A percentile compares a stretch with the other conserved stretches of the same genome.
Conservation (phyloP, 1,139 yeast species). For the Diutina catenulata region DNA sequence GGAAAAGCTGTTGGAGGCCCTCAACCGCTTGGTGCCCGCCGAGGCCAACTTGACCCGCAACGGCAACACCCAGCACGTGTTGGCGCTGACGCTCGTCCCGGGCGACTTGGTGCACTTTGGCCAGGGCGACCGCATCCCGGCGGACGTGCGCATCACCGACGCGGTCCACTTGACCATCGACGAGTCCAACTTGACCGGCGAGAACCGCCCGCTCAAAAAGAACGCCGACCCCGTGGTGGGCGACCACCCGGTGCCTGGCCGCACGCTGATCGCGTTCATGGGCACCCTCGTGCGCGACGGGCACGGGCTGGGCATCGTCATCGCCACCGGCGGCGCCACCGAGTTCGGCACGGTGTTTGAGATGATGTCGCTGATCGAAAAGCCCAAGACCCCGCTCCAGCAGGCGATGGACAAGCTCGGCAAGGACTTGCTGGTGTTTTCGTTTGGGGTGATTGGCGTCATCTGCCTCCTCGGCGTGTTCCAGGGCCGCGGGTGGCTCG, state of each 20-base stretch:
- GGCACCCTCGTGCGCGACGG: slow-evolving; percentile 95
- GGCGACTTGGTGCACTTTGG: slow-evolving; percentile 84
- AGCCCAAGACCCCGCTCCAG: slow-evolving; percentile 93
- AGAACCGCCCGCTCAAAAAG: slow-evolving; percentile 75
- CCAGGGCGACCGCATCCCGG: slow-evolving; percentile 93
- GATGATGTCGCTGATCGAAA: slow-evolving; percentile 89
- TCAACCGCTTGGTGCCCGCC: slow-evolving; percentile 86
- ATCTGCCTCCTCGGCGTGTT: slow-evolving; percentile 78
- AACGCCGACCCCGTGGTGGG: slow-evolving; percentile 17
- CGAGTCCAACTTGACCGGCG: slow-evolving; percentile 92
- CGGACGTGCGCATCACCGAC: slow-evolving; percentile 72
- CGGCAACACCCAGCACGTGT: slow-evolving; percentile 60
- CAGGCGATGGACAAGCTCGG: slow-evolving; percentile 91
- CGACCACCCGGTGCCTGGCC: slow-evolving; percentile 39
- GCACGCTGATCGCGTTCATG: slow-evolving; percentile 79
- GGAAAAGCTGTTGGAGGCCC: slow-evolving; percentile 84
- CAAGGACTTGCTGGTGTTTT: slow-evolving; percentile 69
- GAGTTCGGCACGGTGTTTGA: slow-evolving; percentile 83
- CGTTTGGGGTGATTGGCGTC: slow-evolving; percentile 75
- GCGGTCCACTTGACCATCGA: slow-evolving; percentile 74
- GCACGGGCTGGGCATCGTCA: slow-evolving; percentile 85
- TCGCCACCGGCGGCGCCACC: slow-evolving; percentile 78
- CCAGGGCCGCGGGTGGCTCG: slow-evolving; percentile 90
- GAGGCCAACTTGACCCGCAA: slow-evolving; percentile 82
- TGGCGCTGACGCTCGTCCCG: slow-evolving; percentile 82